These are phyloP conservation scores for Macrolepiota fuliginosa DNA, from an alignment of 768 basidiomycete species.

Conservation along the genomic window DNA sequence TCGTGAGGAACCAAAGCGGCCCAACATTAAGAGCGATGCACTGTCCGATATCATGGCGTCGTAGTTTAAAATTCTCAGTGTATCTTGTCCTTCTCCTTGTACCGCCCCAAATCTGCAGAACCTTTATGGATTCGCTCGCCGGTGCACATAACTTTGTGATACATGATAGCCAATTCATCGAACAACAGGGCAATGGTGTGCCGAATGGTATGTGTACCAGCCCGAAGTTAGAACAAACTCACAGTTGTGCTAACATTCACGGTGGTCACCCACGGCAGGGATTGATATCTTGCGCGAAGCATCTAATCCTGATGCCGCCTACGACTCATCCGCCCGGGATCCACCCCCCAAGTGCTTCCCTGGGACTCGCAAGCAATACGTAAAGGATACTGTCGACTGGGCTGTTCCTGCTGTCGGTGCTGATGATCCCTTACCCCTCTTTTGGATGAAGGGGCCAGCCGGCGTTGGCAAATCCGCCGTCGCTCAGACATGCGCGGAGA, in stretches of 20 bases:
- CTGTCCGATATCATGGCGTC: too few relatives aligned
- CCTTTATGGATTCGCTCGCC: neutral
- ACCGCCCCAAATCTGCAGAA: neutral
- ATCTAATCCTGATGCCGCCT: neutral
- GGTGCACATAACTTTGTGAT: too few relatives aligned
- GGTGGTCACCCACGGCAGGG: neutral
- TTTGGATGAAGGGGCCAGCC: neutral
- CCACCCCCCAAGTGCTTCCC: neutral
- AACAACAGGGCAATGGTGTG: too few relatives aligned
- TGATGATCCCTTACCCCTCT: neutral
- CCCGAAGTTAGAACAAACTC: neutral
- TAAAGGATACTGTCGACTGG: conserved; percentile 7
- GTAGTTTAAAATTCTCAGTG: too few relatives aligned
- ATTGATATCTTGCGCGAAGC: neutral
- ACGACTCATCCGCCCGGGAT: neutral
- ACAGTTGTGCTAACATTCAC: neutral
- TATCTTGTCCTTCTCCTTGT: neutral
- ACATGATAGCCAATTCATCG: too few relatives aligned
- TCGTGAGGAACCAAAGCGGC: too few relatives aligned
- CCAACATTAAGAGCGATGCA: too few relatives aligned
- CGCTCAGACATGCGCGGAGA: conserved; percentile 4
- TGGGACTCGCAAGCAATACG: conserved; percentile 3
- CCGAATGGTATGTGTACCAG: neutral
- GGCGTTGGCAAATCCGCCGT: conserved; percentile 2
- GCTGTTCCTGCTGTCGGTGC: neutral